These are phyloP conservation scores for Otatea glauca DNA, from an alignment of 176 grass and related monocot species.

Conservation along the genomic window DNA sequence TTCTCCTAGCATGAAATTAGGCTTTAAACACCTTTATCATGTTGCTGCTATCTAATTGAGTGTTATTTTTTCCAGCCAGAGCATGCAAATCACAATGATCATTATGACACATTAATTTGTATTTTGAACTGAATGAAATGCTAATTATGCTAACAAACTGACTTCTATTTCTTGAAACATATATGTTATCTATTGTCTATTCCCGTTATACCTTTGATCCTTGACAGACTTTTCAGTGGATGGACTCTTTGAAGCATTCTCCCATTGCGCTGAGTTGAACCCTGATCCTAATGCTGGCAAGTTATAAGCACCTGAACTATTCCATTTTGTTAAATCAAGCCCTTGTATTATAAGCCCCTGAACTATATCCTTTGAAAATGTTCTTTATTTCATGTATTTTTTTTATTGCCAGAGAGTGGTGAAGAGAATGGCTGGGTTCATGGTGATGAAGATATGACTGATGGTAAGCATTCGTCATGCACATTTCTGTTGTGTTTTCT, in stretches of 20 bases:
- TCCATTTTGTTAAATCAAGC: neutral
- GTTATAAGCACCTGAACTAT: neutral
- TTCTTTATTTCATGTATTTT: conserved; percentile 17
- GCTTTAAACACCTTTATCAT: neutral
- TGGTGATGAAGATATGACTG: conserved; percentile 51
- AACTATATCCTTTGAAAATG: neutral
- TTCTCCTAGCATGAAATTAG: neutral
- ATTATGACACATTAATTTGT: neutral
- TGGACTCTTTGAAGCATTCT: conserved; percentile 74
- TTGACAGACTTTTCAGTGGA: conserved; percentile 65
- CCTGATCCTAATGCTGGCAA: conserved; percentile 82
- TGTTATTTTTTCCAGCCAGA: neutral
- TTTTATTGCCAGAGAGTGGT: conserved; percentile 55
- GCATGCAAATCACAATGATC: neutral
- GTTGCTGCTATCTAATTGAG: neutral
- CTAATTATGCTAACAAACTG: neutral
- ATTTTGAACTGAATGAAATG: neutral
- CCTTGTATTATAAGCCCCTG: neutral
- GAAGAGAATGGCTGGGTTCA: conserved; percentile 73
- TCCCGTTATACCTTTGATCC: conserved; percentile 29
- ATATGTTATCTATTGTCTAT: neutral
- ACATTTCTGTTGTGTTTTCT: conserved; percentile 4
- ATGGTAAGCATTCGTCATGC: conserved; percentile 41
- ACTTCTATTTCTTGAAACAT: neutral
- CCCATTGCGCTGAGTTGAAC: conserved; percentile 80